These are phyloP conservation scores for Staphylotrichum tortipilum DNA, from an alignment of 495 filamentous ascomycete genomes.

Conservation along the genomic window DNA sequence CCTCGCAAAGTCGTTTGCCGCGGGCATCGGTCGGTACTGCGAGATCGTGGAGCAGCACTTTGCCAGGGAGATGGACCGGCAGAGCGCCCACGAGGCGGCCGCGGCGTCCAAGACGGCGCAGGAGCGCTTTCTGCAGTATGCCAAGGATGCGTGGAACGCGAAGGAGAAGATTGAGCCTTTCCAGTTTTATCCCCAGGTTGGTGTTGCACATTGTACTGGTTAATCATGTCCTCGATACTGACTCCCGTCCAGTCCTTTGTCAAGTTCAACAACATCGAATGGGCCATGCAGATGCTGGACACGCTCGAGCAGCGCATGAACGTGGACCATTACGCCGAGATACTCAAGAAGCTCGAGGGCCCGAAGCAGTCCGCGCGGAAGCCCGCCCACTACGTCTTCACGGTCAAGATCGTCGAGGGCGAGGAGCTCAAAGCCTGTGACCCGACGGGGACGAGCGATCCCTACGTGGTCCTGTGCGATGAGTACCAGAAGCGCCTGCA, in stretches of 20 bases:
- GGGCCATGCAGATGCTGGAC: constrained; percentile 81
- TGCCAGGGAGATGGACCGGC: constrained; percentile 82
- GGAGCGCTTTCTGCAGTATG: constrained; percentile 82
- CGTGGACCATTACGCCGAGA: constrained; percentile 85
- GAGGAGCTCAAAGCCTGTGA: constrained; percentile 98
- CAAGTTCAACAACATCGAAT: constrained; percentile 97
- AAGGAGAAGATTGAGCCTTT: constrained; percentile 96
- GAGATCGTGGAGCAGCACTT: constrained; percentile 84
- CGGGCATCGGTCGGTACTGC: constrained; percentile 80
- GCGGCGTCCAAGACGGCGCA: constrained; percentile 71
- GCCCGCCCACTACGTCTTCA: constrained; percentile 85
- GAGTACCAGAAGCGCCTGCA: constrained; percentile 97
- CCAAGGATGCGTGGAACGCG: constrained; percentile 89
- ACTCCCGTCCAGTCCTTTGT: constrained; percentile 64
- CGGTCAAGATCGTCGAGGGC: constrained; percentile 97
- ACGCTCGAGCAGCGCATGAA: constrained; percentile 82
- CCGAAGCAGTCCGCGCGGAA: constrained; percentile 44
- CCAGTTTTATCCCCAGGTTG: constrained; percentile 90
- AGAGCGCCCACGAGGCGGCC: constrained; percentile 78
- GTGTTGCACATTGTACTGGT: constrained; percentile 9
- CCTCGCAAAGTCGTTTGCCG: constrained; percentile 77
- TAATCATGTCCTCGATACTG: constrained; percentile 2
- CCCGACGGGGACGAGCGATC: constrained; percentile 87
- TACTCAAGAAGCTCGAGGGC: constrained; percentile 58
- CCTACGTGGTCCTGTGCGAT: constrained; percentile 93